phyloP scores from a whole-genome alignment of 768 basidiomycete species.

The Phaffia tasmanica region DNA sequence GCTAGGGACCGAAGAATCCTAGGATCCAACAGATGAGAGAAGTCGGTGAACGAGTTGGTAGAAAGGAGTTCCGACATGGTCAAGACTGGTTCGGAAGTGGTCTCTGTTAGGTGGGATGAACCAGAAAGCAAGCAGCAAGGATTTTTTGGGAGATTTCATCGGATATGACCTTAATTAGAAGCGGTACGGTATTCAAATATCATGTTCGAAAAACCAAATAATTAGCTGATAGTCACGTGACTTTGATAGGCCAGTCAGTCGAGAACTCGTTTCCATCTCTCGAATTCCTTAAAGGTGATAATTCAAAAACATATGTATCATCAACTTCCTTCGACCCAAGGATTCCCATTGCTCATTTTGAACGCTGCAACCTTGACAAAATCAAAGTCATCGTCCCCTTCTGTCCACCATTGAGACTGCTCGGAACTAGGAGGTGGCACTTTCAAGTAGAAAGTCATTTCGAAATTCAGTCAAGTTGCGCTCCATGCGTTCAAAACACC shows the following conservation, averaged over 20 bases:
- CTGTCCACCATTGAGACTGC: conserved; percentile 60
- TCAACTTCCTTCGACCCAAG: neutral
- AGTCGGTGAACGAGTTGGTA: conserved; percentile 41
- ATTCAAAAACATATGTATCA: too few species aligned
- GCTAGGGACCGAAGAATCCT: conserved; percentile 80
- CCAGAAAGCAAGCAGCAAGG: too few species aligned
- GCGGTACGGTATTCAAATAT: too few species aligned
- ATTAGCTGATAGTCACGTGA: too few species aligned
- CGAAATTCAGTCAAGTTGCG: conserved; percentile 18
- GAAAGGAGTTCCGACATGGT: conserved; percentile 26
- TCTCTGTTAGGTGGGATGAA: too few species aligned
- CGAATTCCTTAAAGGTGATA: too few species aligned
- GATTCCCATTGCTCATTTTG: neutral
- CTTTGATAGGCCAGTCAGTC: too few species aligned
- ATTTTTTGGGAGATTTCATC: too few species aligned
- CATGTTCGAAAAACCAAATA: too few species aligned
- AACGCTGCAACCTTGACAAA: neutral
- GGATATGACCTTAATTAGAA: too few species aligned
- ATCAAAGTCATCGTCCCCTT: conserved; percentile 1
- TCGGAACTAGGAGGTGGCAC: conserved; percentile 80
- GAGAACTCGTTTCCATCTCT: too few species aligned
- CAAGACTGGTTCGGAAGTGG: too few species aligned
- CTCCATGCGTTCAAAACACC: conserved; percentile 1
- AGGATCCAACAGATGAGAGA: conserved; percentile 70
- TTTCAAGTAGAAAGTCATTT: conserved; percentile 33